phyloP scores from a whole-genome alignment of 139 green algal species.

The Coelastrella sp. region DNA sequence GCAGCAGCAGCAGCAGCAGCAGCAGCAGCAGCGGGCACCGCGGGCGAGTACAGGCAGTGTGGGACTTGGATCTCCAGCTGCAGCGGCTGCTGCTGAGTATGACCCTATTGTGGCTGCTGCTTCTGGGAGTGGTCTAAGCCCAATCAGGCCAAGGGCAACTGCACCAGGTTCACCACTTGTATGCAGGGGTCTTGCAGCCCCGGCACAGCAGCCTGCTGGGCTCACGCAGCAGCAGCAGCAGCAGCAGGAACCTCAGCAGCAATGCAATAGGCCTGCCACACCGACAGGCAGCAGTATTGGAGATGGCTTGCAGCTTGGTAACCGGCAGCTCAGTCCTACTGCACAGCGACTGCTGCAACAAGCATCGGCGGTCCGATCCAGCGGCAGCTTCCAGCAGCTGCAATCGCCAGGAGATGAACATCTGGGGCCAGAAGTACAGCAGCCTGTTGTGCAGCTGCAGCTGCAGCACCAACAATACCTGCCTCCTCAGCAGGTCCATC shows the following conservation, averaged over 20 bases:
- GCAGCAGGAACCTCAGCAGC: background rate
- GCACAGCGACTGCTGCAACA: conserved; percentile 1
- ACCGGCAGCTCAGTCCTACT: conserved; percentile 1
- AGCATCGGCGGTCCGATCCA: background rate
- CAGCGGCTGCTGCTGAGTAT: background rate
- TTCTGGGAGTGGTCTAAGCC: background rate
- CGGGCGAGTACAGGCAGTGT: too few species aligned
- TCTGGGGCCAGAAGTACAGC: background rate
- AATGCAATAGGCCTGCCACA: too few species aligned
- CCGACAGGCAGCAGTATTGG: background rate
- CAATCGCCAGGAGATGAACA: background rate
- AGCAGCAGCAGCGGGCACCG: too few species aligned
- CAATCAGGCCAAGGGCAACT: background rate
- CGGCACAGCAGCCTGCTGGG: background rate
- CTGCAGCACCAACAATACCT: background rate
- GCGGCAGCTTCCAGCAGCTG: conserved; percentile 9
- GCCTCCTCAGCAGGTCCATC: background rate
- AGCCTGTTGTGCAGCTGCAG: background rate
- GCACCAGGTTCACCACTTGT: background rate
- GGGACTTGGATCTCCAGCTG: too few species aligned
- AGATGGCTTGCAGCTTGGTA: background rate
- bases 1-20: too few species aligned
- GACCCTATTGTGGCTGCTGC: background rate
- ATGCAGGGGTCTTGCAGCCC: background rate
- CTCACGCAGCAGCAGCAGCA: background rate